These are phyloP conservation scores for Agaricales sp. DNA, from an alignment of 1,284 basidiomycete species.

Conservation along the genomic window DNA sequence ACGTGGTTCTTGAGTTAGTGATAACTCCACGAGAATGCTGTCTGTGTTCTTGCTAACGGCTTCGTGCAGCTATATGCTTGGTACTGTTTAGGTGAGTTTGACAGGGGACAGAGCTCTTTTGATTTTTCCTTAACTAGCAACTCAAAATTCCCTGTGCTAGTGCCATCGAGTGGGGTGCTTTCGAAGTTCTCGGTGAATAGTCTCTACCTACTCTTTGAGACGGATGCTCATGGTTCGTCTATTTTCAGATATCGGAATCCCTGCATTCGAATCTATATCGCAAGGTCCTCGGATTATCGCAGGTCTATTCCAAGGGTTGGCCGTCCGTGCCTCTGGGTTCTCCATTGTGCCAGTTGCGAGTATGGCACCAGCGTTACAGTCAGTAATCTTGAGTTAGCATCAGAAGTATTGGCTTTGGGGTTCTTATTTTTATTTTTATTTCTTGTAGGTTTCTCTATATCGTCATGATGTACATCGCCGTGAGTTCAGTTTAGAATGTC, in stretches of 20 bases:
- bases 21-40: not conserved
- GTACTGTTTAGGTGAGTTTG: conserved; percentile 33
- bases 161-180: conserved; percentile 37
- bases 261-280: conserved; percentile 35
- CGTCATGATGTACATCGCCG: conserved; percentile 64
- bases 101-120: conserved; percentile 7
- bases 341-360: conserved; percentile 51
- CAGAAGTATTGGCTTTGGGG: not conserved
- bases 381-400: too few relatives aligned
- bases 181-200: conserved; percentile 38
- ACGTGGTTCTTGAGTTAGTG: conserved; percentile 58
- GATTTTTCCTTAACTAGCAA: not conserved
- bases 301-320: conserved; percentile 56
- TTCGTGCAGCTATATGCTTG: conserved; percentile 27
- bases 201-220: too few relatives aligned
- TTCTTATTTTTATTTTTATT: not conserved
- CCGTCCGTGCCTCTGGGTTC: conserved; percentile 73
- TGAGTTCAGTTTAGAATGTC: conserved; percentile 15
- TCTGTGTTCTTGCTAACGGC: not conserved
- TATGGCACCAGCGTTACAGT: conserved; percentile 61
- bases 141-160: conserved; percentile 21
- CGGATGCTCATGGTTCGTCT: not conserved
- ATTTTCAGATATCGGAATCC: conserved; percentile 28
- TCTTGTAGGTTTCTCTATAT: conserved; percentile 56
- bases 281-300: conserved; percentile 38